Conservation (phyloP, 306 rosid species). For the Cucumis cinereus region DNA sequence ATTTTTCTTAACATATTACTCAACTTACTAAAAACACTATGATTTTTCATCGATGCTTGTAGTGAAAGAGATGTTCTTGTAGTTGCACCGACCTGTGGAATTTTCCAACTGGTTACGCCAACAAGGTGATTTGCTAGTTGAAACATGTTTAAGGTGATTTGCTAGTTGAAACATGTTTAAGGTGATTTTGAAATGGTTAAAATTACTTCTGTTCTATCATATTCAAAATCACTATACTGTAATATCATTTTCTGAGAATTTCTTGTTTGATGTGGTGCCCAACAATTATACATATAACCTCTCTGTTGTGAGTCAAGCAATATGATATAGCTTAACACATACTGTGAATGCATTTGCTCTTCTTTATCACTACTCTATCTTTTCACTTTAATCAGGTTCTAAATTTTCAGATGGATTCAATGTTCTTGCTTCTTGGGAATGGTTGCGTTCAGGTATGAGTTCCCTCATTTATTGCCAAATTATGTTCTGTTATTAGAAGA, state of each 20-base stretch:
- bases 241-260: background rate
- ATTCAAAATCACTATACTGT: background rate
- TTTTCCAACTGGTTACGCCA: slow-evolving; percentile 29
- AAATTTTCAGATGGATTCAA: slow-evolving; percentile 24
- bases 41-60: slow-evolving; percentile 20
- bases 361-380: background rate
- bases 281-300: background rate
- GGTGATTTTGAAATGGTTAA: no score
- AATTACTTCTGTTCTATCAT: no score
- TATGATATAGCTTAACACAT: background rate
- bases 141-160: slow-evolving; percentile 15
- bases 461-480: background rate
- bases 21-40: no score
- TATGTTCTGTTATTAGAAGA: background rate
- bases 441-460: slow-evolving; percentile 34
- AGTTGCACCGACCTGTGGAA: slow-evolving; percentile 26
- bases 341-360: background rate
- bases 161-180: no score
- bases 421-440: slow-evolving; percentile 25
- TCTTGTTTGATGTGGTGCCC: background rate
- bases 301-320: slow-evolving; percentile 11
- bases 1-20: no score
- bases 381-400: background rate
- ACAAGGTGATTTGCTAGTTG: slow-evolving; percentile 15
- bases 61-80: slow-evolving; percentile 31